Base-by-base conservation (phyloP, 495 filamentous ascomycete genomes). In the Tuber magnatum region DNA sequence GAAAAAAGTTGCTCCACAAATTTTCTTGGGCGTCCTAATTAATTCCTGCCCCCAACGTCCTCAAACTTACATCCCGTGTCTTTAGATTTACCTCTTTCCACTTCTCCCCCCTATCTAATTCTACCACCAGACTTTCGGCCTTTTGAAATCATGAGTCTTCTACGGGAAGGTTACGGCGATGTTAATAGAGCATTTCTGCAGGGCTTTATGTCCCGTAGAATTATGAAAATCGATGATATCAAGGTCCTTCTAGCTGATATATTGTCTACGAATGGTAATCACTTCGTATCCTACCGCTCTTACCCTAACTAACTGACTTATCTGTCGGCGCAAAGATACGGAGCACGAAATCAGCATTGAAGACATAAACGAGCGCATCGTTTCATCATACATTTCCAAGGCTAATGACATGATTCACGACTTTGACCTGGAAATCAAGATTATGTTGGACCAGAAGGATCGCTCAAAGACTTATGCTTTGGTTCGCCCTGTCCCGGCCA, bases 181-280 rank as follows among this genome's bases (percentile, higher is more conserved):
- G 86, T 87, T 79, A 92, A 97, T 83, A 92, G 93, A 69, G 94
- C 94, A n/a, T 97, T 99, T 81, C 85, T 97, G 1, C 95, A 99
- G 85, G 92, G 91, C 76, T 92, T 99, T 81, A 88, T 97, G 82
- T 89, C 91, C 4, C 89, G 90, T 28, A 90, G 91, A 12, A 88
- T 88, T 38, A 85, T 97, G 83, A 97, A 92, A 9, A 90, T 92
- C 77, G 84, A 87, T 44, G 90, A 96, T 74, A 89, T 90, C 7
- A 88, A 90, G 75, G 88, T 89, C 0, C 83, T 97, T 18, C 85
- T 98, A 2, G 92, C 93, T 2, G 88, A 88, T 24, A 95, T 99
- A 72, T 85, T 92, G 75, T 88, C 86, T 8, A 88, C 86, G 40
- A 83, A 89, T 87, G 81, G 81, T 71, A 80, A 74, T 41, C 70